Percentiles rank a stretch among this genome's conserved stretches.
phyloP scores from a whole-genome alignment of 1,284 basidiomycete genomes.

The Volvariella surrecta region DNA sequence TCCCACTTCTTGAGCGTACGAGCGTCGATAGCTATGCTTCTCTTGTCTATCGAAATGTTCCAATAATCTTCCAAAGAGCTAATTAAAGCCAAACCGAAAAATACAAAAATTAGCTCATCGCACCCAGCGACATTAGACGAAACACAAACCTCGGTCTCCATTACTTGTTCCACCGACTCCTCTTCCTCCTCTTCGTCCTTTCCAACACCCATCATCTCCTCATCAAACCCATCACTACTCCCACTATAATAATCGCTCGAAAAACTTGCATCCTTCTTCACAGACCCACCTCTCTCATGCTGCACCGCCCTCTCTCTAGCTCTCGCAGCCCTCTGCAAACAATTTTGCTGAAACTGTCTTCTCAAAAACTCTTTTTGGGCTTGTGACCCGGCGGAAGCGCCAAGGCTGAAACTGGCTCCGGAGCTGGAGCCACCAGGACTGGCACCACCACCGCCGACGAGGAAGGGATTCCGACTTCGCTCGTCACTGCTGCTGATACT shows the following conservation, averaged over 20 bases:
- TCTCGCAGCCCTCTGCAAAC: constrained; percentile 47
- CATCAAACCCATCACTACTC: constrained; percentile 47
- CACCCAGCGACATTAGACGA: not conserved
- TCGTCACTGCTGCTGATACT: not conserved
- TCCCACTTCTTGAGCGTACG: constrained; percentile 60
- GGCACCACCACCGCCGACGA: no score
- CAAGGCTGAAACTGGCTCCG: not conserved
- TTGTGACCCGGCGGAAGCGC: not conserved
- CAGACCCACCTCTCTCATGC: constrained; percentile 22
- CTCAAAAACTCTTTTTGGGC: constrained; percentile 33
- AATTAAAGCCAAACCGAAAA: not conserved
- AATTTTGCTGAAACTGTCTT: constrained; percentile 51
- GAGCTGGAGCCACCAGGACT: not conserved
- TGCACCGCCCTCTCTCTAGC: constrained; percentile 41
- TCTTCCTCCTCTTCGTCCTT: constrained; percentile 38
- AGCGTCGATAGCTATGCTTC: constrained; percentile 45
- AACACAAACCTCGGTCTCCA: constrained; percentile 14
- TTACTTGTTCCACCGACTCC: constrained; percentile 54
- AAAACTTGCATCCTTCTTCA: not conserved
- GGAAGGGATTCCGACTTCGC: no score
- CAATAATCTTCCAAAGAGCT: constrained; percentile 64
- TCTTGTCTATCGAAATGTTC: constrained; percentile 38
- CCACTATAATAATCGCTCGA: constrained; percentile 18
- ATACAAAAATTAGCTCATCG: constrained; percentile 6
- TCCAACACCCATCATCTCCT: constrained; percentile 37